Conservation (phyloP, 1,139 yeast genomes). For the Hyphopichia buzzinii region DNA sequence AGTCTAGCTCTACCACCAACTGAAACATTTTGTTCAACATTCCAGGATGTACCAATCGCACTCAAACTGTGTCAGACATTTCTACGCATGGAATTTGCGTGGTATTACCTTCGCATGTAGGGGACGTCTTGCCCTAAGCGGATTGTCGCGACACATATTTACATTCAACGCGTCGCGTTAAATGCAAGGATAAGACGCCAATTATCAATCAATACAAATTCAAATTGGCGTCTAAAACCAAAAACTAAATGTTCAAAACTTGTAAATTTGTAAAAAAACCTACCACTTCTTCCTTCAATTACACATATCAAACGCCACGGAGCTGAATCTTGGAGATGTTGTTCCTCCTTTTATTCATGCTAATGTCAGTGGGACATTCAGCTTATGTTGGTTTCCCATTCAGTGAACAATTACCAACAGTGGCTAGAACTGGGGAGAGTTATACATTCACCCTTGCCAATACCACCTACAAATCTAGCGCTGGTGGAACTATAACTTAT, state of each 20-base stretch:
- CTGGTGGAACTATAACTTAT: slow-evolving; percentile 49
- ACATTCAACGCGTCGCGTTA: not conserved
- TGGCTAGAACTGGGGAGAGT: slow-evolving; percentile 65
- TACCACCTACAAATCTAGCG: slow-evolving; percentile 62
- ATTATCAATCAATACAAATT: not conserved
- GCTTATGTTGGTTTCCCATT: slow-evolving; percentile 74
- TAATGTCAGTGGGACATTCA: no score
- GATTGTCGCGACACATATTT: not conserved
- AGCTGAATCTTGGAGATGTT: not conserved
- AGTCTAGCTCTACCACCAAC: no score
- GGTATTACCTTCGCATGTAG: no score
- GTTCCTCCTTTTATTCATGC: slow-evolving; percentile 6
- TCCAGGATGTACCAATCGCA: no score
- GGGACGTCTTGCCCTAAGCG: not conserved
- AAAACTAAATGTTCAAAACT: no score
- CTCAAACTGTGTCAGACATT: no score
- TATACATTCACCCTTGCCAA: slow-evolving; percentile 71
- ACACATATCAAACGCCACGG: no score
- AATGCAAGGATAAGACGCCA: not conserved
- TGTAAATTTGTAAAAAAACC: no score
- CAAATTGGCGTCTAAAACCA: not conserved
- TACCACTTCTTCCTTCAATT: no score
- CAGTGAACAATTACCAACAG: slow-evolving; percentile 78
- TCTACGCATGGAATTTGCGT: no score
- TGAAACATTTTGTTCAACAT: no score